These are phyloP conservation scores for Beauveria bassiana DNA, from an alignment of 2,329 filamentous ascomycete species.

Conservation along the genomic window DNA sequence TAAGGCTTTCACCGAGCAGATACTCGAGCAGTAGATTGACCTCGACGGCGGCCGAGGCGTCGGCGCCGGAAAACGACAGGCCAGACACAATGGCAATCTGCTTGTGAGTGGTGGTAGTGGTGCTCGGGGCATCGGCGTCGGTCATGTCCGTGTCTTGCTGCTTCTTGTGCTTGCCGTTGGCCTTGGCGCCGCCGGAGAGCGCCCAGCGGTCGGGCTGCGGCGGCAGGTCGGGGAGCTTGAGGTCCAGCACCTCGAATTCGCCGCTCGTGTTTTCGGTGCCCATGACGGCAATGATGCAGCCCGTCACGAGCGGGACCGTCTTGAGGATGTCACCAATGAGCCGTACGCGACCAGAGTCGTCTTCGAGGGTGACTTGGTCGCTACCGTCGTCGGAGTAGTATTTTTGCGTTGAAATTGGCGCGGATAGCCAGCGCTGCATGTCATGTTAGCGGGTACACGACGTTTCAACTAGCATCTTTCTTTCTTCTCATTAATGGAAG, in stretches of 20 bases:
- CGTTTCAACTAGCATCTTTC: rapidly evolving
- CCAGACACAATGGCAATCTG: conserved; percentile 79
- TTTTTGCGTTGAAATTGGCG: conserved; percentile 67
- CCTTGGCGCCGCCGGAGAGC: conserved; percentile 35
- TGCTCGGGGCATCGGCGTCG: conserved; percentile 23
- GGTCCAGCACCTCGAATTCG: conserved; percentile 85
- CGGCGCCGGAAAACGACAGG: conserved; percentile 69
- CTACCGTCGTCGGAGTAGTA: conserved; percentile 58
- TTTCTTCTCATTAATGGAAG: too few species aligned
- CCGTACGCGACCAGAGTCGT: conserved; percentile 83
- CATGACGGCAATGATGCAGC: conserved; percentile 88
- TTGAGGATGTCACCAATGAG: conserved; percentile 65
- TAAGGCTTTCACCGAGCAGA: conserved; percentile 72
- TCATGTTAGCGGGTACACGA: not conserved
- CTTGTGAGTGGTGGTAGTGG: conserved; percentile 36
- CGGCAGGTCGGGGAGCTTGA: conserved; percentile 80
- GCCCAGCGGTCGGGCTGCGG: conserved; percentile 77
- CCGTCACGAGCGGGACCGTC: conserved; percentile 72
- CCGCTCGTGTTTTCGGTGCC: conserved; percentile 89
- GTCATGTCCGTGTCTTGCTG: conserved; percentile 51
- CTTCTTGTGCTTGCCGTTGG: conserved; percentile 24
- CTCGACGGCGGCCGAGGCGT: conserved; percentile 63
- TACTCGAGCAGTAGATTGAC: conserved; percentile 78
- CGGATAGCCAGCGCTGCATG: conserved; percentile 74
- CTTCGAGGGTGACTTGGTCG: conserved; percentile 79